Base-by-base conservation (phyloP, 805 yeast genomes). In the Kodamaea neixiangensis region DNA sequence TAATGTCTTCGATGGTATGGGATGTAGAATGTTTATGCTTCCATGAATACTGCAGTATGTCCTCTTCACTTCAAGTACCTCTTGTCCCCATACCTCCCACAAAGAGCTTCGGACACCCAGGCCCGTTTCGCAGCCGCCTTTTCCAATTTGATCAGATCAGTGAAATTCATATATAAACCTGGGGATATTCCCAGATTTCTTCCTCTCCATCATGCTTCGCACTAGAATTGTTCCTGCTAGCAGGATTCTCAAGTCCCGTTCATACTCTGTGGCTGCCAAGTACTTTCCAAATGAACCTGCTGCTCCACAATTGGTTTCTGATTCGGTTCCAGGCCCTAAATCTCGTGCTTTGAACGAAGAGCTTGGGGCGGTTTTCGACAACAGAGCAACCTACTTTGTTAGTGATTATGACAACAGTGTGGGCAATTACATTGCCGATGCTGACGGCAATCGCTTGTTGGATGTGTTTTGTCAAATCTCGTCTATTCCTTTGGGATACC, bases 391-490 rank as follows among this genome's bases (percentile, higher is more conserved):
- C 5, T 72, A 72, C 52, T 73, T 73, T 51, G 74, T 72, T 37
- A 57, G 70, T 40, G 78, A 73, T 62, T 73, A 73, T 58, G 54
- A 57, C 46, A 63, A 70, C 29, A 70, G 75, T 11, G 46, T 65
- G 6, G 78, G 78, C 11, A 73, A 73, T 56, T 73, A 72, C 57
- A 66, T 73, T 39, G 60, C 73, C 35, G 78, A 73, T 55, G 71
- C 67, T 20, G 78, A 73, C 50, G 78, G 77, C 10, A 73, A 73
- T 56, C 59, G 59, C 48, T 57, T 73, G 50, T 61, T 73, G 45
- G 78, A 73, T 52, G 76, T 73, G 2, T 73, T 66, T 53, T 68
- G 73, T 49, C 78, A 74, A 57, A 74, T 74, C 50, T 66, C 77
- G 9, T 73, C 78, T 9, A 73, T 73, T 53, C 67, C 77, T 3